A percentile compares a stretch with the other conserved stretches of the same genome.
phyloP scores from a whole-genome alignment of 2,329 filamentous ascomycete genomes.

The Rutstroemia sydowiana region DNA sequence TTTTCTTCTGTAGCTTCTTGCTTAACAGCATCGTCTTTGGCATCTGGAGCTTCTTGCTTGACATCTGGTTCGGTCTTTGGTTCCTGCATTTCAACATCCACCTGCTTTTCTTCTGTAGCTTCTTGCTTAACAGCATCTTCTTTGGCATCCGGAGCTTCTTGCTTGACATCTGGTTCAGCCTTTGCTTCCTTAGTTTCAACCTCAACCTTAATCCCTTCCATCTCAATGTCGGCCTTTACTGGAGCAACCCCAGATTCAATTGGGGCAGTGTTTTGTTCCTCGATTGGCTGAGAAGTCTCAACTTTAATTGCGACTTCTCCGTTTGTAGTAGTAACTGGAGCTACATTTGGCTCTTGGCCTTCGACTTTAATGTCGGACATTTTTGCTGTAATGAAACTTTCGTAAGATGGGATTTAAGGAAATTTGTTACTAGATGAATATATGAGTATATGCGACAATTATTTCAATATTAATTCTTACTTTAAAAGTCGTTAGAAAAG shows the following conservation, averaged over 20 bases:
- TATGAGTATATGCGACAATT: constrained; percentile 1
- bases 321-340: constrained; percentile 20
- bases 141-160: constrained; percentile 1
- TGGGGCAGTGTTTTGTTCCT: constrained; percentile 11
- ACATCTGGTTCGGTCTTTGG: constrained; percentile 4
- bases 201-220: neutral
- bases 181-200: constrained; percentile 4
- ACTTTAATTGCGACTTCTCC: constrained; percentile 15
- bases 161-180: neutral
- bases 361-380: constrained; percentile 12
- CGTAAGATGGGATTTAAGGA: neutral
- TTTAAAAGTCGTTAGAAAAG: neutral
- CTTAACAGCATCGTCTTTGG: constrained; percentile 4
- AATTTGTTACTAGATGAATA: neutral
- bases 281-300: constrained; percentile 13
- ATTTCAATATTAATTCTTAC: neutral
- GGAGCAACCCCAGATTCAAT: constrained; percentile 7
- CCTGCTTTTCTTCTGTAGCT: constrained; percentile 1
- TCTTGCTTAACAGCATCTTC: no score
- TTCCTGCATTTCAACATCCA: constrained; percentile 4
- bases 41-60: neutral
- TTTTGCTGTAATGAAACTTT: neutral
- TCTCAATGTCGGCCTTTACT: neutral
- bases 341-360: constrained; percentile 10
- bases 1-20: neutral